Percentiles rank a stretch among this genome's conserved stretches.
Conservation (phyloP, 2,329 filamentous ascomycete species). For the Claviceps spartinae region DNA sequence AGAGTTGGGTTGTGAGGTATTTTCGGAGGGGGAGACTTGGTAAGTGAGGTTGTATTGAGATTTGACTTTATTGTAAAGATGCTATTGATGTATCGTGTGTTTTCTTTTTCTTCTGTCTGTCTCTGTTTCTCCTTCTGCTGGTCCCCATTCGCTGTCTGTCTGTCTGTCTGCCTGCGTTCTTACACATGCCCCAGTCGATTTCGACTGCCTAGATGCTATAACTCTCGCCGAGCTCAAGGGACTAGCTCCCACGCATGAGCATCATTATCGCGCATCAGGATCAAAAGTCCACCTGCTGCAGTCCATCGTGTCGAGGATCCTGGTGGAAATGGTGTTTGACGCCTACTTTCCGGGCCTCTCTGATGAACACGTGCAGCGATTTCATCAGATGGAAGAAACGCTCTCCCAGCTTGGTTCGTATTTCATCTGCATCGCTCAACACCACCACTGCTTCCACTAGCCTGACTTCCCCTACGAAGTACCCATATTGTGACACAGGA, state of each 20-base stretch:
- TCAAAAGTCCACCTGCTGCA: conserved; percentile 51
- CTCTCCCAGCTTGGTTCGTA: conserved; percentile 28
- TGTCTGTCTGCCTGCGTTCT: too few species aligned
- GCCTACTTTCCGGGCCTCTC: conserved; percentile 51
- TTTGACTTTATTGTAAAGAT: too few species aligned
- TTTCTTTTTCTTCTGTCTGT: not conserved
- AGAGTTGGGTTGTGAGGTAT: conserved; percentile 62
- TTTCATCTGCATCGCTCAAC: not conserved
- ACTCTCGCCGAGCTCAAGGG: conserved; percentile 28
- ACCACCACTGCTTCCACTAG: not conserved
- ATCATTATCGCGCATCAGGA: conserved; percentile 36
- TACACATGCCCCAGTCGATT: conserved; percentile 21
- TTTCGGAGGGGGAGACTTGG: conserved; percentile 50
- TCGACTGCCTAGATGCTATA: conserved; percentile 26
- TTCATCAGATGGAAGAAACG: conserved; percentile 35
- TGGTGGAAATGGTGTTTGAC: conserved; percentile 49
- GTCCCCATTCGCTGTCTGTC: too few species aligned
- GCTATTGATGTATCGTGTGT: too few species aligned
- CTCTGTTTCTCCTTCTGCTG: too few species aligned
- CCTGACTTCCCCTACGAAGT: too few species aligned
- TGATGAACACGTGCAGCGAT: conserved; percentile 34
- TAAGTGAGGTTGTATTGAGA: conserved; percentile 15
- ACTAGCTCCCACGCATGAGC: conserved; percentile 45
- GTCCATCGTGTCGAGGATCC: conserved; percentile 42
- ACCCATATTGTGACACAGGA: too few species aligned